Conservation (phyloP, 352 stramenopile species). For the Globisporangium takayamanum region DNA sequence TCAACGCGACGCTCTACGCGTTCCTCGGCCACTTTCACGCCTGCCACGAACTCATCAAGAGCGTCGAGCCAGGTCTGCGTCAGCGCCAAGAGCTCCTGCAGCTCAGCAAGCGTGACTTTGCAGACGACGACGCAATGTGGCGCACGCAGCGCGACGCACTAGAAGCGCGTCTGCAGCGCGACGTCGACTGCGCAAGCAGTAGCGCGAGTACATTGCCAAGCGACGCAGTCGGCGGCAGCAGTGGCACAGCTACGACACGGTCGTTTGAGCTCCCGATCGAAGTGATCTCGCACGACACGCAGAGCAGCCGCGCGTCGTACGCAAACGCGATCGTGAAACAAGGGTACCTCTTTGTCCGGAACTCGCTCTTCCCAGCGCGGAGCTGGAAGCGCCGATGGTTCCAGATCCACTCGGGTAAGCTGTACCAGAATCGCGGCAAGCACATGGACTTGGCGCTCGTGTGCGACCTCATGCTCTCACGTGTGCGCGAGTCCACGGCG, state of each 20-base stretch:
- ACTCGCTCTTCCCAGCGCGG: conserved; percentile 70
- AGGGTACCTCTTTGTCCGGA: conserved; percentile 83
- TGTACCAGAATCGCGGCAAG: conserved; percentile 78
- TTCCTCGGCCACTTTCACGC: conserved; percentile 78
- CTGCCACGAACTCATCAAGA: conserved; percentile 77
- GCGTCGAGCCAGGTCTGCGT: conserved; percentile 56
- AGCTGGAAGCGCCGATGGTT: conserved; percentile 87
- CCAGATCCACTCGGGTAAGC: conserved; percentile 80
- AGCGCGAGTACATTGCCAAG: neutral
- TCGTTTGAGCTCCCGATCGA: conserved; percentile 67
- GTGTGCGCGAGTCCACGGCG: conserved; percentile 49
- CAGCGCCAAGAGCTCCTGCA: conserved; percentile 70
- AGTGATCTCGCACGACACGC: conserved; percentile 67
- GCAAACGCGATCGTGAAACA: conserved; percentile 54
- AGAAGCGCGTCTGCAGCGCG: conserved; percentile 42
- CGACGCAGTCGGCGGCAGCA: conserved; percentile 2
- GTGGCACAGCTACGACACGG: conserved; percentile 14
- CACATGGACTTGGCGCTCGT: conserved; percentile 73
- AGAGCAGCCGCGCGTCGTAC: conserved; percentile 35
- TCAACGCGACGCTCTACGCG: conserved; percentile 79
- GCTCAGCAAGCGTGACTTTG: conserved; percentile 53
- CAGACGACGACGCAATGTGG: conserved; percentile 76
- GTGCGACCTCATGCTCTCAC: conserved; percentile 78
- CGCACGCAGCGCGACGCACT: conserved; percentile 53
- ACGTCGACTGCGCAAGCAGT: conserved; percentile 25